Evolutionary conservation across 1,284 basidiomycete genomes (phyloP), one percentile per base, ranked within the genome.

Genomic region (Malassezia cuniculi): DNA sequence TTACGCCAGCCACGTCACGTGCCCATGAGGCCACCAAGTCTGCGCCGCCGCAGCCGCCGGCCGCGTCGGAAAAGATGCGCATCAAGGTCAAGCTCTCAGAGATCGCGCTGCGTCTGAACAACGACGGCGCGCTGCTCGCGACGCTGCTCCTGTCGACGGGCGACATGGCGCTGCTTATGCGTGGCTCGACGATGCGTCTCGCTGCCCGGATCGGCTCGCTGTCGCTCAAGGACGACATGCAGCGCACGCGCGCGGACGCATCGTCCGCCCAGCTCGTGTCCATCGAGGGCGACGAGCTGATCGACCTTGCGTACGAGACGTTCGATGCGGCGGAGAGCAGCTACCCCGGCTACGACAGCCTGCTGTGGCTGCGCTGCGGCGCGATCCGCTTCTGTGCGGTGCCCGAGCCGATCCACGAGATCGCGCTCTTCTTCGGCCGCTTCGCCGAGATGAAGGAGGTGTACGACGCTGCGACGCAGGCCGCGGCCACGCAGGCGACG

Each of bases 211-310:
- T 99, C 3, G 90, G 89, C 21, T 86, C 80, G 53, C 73, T 99
- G 22, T 78, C 81, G 1, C 70, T 99, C 33, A 77, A 75, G 48
- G 90, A 97, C 61, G 82, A 95, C 54, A 62, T 71, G 15, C 69
- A 75, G 39, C 71, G 72, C 11, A 70, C 76, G 24, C 52, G 54
- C 12, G 55, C 52, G 1, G 76, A 79, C 39, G 73, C 77, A 1
- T 53, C 64, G 10, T 93, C 90, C 72, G 83, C 84, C 59, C 78
- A 86, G 57, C 75, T 99, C 7, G 71, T 99, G 39, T 83, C 85
- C 20, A 97, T 97, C 40, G 85, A 97, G 62, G 93, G 89, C 26
- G 78, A 86, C 55, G 84, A 97, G 66, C 78, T 97, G 32, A 90
- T 87, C 17, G 84, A 94, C 66, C 87, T 99, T 71, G 78, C 77